These are phyloP conservation scores for Emmonsiellopsis sp. DNA, from an alignment of 2,329 filamentous ascomycete species.

Conservation along the genomic window DNA sequence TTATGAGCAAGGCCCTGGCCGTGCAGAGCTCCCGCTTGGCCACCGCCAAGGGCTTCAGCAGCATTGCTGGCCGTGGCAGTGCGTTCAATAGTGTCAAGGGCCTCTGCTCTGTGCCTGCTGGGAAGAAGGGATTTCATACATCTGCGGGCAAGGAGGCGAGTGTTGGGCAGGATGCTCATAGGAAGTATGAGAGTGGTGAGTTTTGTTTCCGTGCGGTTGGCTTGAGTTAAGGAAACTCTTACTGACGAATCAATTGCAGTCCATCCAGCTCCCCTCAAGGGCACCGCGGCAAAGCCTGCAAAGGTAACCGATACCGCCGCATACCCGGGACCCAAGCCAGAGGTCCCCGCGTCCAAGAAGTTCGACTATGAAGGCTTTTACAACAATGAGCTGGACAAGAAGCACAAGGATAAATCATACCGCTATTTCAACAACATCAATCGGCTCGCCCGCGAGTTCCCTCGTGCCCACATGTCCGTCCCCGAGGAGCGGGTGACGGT, in stretches of 20 bases:
- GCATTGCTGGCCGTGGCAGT: constrained; percentile 23
- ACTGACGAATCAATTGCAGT: constrained; percentile 3
- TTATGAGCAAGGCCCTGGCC: constrained; percentile 96
- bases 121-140: constrained; percentile 72
- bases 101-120: constrained; percentile 41
- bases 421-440: constrained; percentile 99
- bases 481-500: constrained; percentile 84
- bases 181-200: constrained; percentile 44
- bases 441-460: constrained; percentile 90
- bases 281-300: neutral
- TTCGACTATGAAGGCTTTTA: constrained; percentile 95
- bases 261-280: constrained; percentile 6
- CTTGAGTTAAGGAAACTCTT: neutral
- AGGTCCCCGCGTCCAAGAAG: constrained; percentile 44
- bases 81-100: constrained; percentile 33
- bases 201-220: constrained; percentile 1
- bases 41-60: constrained; percentile 30
- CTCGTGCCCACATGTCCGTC: constrained; percentile 80
- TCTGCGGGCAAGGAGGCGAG: constrained; percentile 69
- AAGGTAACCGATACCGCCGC: constrained; percentile 5
- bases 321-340: constrained; percentile 28
- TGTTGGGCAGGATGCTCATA: constrained; percentile 50
- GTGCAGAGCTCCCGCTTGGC: constrained; percentile 54
- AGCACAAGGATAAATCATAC: constrained; percentile 99
- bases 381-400: constrained; percentile 82